Evolutionary conservation across 2,329 filamentous ascomycete species (phyloP).

Genomic region (Phialemoniopsis sp.): DNA sequence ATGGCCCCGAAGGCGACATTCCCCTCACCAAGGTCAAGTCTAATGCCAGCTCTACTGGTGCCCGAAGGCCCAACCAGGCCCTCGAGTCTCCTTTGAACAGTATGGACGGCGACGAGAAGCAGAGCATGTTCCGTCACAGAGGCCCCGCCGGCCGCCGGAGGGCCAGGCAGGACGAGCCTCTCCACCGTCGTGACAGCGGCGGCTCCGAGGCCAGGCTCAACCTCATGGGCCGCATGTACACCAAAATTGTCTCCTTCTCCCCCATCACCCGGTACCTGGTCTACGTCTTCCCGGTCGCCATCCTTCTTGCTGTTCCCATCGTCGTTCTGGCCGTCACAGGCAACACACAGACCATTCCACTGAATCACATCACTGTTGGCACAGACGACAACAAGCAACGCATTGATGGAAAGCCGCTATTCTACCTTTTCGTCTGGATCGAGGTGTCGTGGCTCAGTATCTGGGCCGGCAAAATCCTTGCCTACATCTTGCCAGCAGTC

Average conservation of each 20-base stretch:
- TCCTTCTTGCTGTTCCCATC: slow-evolving; percentile 59
- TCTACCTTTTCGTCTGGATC: slow-evolving; percentile 65
- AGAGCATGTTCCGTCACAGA: slow-evolving; percentile 30
- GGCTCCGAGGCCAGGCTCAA: slow-evolving; percentile 51
- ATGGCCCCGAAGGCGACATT: slow-evolving; percentile 37
- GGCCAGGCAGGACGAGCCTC: slow-evolving; percentile 31
- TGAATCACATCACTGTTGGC: slow-evolving; percentile 29
- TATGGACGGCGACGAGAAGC: slow-evolving; percentile 39
- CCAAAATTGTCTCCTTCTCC: slow-evolving; percentile 59
- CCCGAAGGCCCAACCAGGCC: slow-evolving; percentile 26
- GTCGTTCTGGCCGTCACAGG: slow-evolving; percentile 47
- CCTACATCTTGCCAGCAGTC: slow-evolving; percentile 52
- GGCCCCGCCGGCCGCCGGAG: slow-evolving; percentile 44
- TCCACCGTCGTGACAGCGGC: slow-evolving; percentile 34
- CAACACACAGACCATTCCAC: slow-evolving; percentile 20
- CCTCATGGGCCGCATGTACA: slow-evolving; percentile 62
- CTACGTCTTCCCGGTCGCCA: slow-evolving; percentile 61
- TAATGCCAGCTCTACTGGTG: slow-evolving; percentile 49
- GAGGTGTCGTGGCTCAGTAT: slow-evolving; percentile 64
- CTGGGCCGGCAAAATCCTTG: slow-evolving; percentile 63
- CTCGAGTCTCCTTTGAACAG: slow-evolving; percentile 11
- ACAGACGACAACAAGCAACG: slow-evolving; percentile 14
- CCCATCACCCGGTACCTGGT: slow-evolving; percentile 63
- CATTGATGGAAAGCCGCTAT: slow-evolving; percentile 42
- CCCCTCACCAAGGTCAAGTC: slow-evolving; percentile 53